phyloP scores from a whole-genome alignment of 352 stramenopile species.

The Globisporangium recalcitrans region DNA sequence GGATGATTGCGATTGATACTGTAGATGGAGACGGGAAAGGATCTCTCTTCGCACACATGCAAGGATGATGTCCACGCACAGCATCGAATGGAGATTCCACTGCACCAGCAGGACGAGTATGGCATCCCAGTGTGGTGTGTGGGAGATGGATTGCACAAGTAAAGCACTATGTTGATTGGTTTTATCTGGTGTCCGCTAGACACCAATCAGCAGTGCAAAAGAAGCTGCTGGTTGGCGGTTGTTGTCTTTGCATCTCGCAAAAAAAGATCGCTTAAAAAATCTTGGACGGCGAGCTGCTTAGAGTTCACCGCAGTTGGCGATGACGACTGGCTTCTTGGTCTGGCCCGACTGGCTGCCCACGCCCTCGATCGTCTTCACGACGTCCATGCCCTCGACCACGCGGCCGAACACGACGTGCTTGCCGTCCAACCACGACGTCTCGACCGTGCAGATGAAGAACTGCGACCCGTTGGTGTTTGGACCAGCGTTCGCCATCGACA shows the following conservation, averaged over 20 bases:
- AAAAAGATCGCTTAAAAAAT: constrained; percentile 2
- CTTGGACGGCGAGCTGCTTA: constrained; percentile 21
- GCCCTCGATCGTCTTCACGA: constrained; percentile 96
- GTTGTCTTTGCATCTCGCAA: not conserved
- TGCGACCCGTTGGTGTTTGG: constrained; percentile 96
- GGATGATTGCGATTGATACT: not conserved
- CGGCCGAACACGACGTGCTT: constrained; percentile 95
- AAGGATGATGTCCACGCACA: not conserved
- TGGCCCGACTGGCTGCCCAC: constrained; percentile 92
- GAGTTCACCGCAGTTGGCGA: constrained; percentile 96
- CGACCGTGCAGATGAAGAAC: constrained; percentile 95
- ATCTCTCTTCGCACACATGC: not conserved
- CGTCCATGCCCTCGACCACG: constrained; percentile 94
- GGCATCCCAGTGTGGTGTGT: not conserved
- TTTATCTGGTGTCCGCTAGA: constrained; percentile 6
- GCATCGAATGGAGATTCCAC: not conserved
- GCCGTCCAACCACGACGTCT: constrained; percentile 89
- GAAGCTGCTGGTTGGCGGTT: not conserved
- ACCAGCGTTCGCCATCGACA: constrained; percentile 96
- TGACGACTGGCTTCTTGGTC: constrained; percentile 87
- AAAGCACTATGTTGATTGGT: not conserved
- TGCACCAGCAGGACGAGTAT: not conserved
- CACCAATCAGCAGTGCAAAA: not conserved
- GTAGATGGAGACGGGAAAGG: not conserved
- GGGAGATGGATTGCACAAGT: not conserved